Conservation (phyloP, 164 flowering plant species). For the Magnolia kwangsiensis region DNA sequence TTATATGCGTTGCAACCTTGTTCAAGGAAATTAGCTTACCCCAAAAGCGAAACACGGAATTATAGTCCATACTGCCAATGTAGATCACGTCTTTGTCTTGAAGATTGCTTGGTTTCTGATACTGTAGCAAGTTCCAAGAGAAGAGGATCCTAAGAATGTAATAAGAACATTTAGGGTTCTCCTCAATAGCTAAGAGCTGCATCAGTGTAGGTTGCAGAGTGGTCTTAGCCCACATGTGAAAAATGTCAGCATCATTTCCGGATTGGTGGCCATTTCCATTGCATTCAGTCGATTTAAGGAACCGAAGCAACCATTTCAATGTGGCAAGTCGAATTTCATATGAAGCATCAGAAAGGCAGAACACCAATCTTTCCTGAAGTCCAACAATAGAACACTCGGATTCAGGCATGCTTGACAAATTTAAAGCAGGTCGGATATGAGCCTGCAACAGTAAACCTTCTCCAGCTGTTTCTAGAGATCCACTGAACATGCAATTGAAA, state of each 20-base stretch:
- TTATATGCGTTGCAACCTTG: constrained; percentile 51
- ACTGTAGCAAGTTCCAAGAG: constrained; percentile 64
- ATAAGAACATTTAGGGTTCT: constrained; percentile 63
- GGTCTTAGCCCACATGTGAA: constrained; percentile 43
- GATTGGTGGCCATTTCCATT: constrained; percentile 12
- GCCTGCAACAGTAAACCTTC: constrained; percentile 25
- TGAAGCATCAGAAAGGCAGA: constrained; percentile 55
- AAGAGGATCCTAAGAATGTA: constrained; percentile 73
- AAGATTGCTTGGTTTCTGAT: constrained; percentile 22
- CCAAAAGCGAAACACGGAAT: constrained; percentile 61
- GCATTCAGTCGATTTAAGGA: constrained; percentile 40
- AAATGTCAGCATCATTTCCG: constrained; percentile 20
- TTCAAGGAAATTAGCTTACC: constrained; percentile 53
- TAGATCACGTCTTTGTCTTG: constrained; percentile 19
- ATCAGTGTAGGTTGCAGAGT: constrained; percentile 56
- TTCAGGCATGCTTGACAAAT: constrained; percentile 20
- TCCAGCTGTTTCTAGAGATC: constrained; percentile 32
- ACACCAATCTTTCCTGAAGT: constrained; percentile 46
- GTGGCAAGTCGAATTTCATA: constrained; percentile 89
- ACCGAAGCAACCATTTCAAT: constrained; percentile 68
- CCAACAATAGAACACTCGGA: constrained; percentile 22
- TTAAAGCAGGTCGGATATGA: constrained; percentile 19
- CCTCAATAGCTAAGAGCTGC: constrained; percentile 51
- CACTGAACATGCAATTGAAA: constrained; percentile 60
- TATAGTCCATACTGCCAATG: constrained; percentile 56